Base-by-base conservation (phyloP, 805 yeast genomes). In the Ogataea neopini region DNA sequence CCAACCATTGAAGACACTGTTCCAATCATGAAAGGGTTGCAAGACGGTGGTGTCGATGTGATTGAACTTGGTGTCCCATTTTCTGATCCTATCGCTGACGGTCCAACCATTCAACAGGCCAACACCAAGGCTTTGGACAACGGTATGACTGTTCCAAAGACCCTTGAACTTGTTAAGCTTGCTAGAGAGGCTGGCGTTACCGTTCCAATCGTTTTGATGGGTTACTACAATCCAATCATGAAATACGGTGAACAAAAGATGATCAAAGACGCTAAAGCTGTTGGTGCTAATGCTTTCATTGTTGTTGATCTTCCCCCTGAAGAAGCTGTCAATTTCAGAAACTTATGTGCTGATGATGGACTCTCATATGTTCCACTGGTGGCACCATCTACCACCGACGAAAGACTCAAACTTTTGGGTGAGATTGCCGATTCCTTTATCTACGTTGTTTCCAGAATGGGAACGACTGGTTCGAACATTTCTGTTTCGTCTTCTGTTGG, bases 81-180 rank as follows among this genome's bases (percentile, higher is more conserved):
- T 67, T 85, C 96, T 18, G 99, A 94, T 66, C 99, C 99, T 32
- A 90, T 94, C 66, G 99, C 98, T 28, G 99, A 94, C 68, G 99
- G 99, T 40, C 96, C 98, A 33, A 88, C 96, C 14, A 94, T 94
- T 61, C 99, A 94, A 72, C 82, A 74, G 28, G 89, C 98, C 32
- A 91, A 91, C 71, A 80, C 79, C 17, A 73, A 71, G n/a, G 94
- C 99, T 15, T 75, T 94, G 53, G 76, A 79, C 20, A 92, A 94
- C 60, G 96, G 96, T 11, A 80, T 90, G 50, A 84, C 89, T 25
- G 82, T 89, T 53, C 64, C 72, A 6, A 74, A 75, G 60, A 83
- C 89, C 54, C 70, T 94, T 50, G 90, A 86, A 13, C 64, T 88
- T 38, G 88, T 94, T 20, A 69, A 73, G 49, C 63, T 78, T 56